These are phyloP conservation scores for Candida tunisiensis DNA, from an alignment of 1,139 yeast genomes.

Conservation along the genomic window DNA sequence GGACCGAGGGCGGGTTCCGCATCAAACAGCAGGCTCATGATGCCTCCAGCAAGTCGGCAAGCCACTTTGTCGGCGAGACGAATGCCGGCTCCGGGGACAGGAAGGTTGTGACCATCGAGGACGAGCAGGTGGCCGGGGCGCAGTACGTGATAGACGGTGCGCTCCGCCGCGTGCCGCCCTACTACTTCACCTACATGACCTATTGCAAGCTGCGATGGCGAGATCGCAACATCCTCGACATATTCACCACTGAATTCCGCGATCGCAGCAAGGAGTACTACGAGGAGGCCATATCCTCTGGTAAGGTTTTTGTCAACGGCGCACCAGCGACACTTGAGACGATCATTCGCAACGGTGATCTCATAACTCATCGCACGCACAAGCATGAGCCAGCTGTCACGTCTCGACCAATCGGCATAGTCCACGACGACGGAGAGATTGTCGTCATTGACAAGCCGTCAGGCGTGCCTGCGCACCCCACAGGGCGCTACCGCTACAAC, in stretches of 20 bases:
- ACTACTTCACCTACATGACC: conserved; percentile 76
- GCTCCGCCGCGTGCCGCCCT: conserved; percentile 65
- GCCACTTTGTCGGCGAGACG: neutral
- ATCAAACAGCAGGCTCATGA: conserved; percentile 11
- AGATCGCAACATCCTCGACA: conserved; percentile 58
- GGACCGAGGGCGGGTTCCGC: conserved; percentile 13
- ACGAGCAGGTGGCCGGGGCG: conserved; percentile 11
- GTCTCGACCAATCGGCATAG: conserved; percentile 50
- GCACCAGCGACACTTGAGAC: conserved; percentile 48
- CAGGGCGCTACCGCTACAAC: conserved; percentile 81
- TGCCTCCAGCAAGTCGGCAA: conserved; percentile 3
- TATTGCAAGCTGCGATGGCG: conserved; percentile 90
- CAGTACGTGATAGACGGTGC: conserved; percentile 21
- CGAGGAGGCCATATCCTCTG: conserved; percentile 43
- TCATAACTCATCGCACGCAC: conserved; percentile 67
- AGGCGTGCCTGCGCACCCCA: conserved; percentile 94
- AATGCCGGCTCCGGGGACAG: neutral
- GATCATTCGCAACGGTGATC: conserved; percentile 65
- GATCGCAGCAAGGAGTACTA: conserved; percentile 63
- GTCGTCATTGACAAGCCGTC: conserved; percentile 88
- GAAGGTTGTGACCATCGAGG: conserved; percentile 5
- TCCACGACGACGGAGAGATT: conserved; percentile 62
- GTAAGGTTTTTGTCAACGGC: conserved; percentile 59
- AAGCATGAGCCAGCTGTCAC: conserved; percentile 88
- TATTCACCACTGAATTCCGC: conserved; percentile 72